Conservation (phyloP, 1,284 basidiomycete genomes). For the Singerocomus inundabilis region DNA sequence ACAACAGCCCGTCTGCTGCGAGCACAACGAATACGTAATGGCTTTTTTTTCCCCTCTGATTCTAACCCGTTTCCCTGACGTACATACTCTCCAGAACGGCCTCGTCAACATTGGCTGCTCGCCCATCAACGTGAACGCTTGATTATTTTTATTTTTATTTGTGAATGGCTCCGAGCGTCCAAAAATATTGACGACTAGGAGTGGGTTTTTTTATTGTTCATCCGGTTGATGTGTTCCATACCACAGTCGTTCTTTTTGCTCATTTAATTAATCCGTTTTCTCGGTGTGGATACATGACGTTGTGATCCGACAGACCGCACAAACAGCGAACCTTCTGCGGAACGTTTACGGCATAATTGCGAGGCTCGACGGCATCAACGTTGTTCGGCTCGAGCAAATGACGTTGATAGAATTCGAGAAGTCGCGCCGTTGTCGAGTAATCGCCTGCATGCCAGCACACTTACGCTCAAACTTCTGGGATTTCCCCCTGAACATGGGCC, state of each 20-base stretch:
- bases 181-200: too few relatives aligned
- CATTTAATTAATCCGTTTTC: not conserved
- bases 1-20: slow-evolving; percentile 18
- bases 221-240: not conserved
- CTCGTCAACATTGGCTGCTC: slow-evolving; percentile 20
- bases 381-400: too few relatives aligned
- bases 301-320: too few relatives aligned
- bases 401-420: too few relatives aligned
- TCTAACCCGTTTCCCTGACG: not conserved
- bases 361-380: too few relatives aligned
- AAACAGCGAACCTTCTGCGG: too few relatives aligned
- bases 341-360: too few relatives aligned
- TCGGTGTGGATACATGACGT: not conserved
- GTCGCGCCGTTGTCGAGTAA: too few relatives aligned
- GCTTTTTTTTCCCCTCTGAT: not conserved
- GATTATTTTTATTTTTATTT: too few relatives aligned
- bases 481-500: too few relatives aligned
- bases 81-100: slow-evolving; percentile 9
- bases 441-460: too few relatives aligned
- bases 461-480: too few relatives aligned
- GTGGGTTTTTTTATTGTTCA: not conserved
- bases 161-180: slow-evolving; percentile 5
- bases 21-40: slow-evolving; percentile 10
- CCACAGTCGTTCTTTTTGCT: not conserved
- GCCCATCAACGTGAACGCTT: slow-evolving; percentile 8